phyloP scores from a whole-genome alignment of 78 protist genomes.

The Speleostelium caveatum region DNA sequence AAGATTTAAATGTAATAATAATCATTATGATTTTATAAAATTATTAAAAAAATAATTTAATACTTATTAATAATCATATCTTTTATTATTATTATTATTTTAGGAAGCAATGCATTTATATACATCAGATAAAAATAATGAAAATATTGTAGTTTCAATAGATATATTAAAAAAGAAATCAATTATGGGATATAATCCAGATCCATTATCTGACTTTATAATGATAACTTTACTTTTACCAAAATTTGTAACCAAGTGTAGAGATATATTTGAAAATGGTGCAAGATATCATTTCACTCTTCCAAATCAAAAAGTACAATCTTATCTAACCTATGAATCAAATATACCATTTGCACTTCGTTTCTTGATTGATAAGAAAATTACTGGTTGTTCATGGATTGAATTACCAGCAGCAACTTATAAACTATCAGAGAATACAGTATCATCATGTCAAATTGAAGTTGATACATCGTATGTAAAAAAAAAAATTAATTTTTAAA shows the following conservation, averaged over 20 bases:
- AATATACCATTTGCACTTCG: conserved; percentile 95
- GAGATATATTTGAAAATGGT: conserved; percentile 65
- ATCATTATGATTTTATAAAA: not conserved
- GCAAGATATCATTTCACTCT: conserved; percentile 4
- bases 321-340: conserved; percentile 95
- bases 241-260: conserved; percentile 72
- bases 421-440: not conserved
- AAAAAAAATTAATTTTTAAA: not conserved
- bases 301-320: conserved; percentile 33
- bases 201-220: conserved; percentile 72
- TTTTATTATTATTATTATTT: not conserved
- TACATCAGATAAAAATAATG: not conserved
- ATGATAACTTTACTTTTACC: conserved; percentile 81
- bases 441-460: conserved; percentile 85
- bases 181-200: conserved; percentile 61
- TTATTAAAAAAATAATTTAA: not conserved
- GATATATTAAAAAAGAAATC: conserved; percentile 77
- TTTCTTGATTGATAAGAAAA: conserved; percentile 94
- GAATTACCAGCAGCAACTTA: conserved; percentile 92
- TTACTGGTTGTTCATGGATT: conserved; percentile 86
- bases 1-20: conserved; percentile 62
- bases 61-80: not conserved
- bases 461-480: conserved; percentile 69
- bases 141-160: conserved; percentile 57
- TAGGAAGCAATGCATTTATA: conserved; percentile 10